These are phyloP conservation scores for Coemansia sp. DNA, from an alignment of 192 early-diverging fungal species.

Conservation along the genomic window DNA sequence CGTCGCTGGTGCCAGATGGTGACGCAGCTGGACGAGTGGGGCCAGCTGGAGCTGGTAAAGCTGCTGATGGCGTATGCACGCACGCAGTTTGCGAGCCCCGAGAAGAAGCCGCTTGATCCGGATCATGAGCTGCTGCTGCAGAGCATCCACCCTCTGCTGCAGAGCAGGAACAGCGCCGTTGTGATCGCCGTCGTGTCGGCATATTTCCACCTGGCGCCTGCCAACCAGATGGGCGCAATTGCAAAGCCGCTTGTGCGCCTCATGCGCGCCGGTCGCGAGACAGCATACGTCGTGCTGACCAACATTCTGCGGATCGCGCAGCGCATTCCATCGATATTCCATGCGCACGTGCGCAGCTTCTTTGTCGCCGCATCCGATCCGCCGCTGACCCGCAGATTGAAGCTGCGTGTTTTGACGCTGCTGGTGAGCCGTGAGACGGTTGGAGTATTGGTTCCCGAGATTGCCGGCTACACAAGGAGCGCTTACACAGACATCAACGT, in stretches of 20 bases:
- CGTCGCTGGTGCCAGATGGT: constrained; percentile 84
- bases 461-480: constrained; percentile 52
- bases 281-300: constrained; percentile 70
- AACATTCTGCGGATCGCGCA: constrained; percentile 74
- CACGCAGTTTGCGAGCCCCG: constrained; percentile 41
- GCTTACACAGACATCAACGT: constrained; percentile 19
- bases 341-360: constrained; percentile 72
- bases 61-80: constrained; percentile 78
- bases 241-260: constrained; percentile 74
- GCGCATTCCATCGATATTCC: constrained; percentile 65
- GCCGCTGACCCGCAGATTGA: constrained; percentile 70
- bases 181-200: constrained; percentile 67
- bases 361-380: constrained; percentile 77
- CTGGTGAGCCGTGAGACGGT: constrained; percentile 69
- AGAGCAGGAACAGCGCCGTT: constrained; percentile 82
- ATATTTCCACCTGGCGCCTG: constrained; percentile 63
- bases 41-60: constrained; percentile 80
- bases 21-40: constrained; percentile 93
- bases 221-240: constrained; percentile 53
- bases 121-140: constrained; percentile 76
- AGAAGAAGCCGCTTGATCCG: constrained; percentile 56
- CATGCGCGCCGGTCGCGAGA: constrained; percentile 67
- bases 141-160: constrained; percentile 67
- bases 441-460: constrained; percentile 64
- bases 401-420: constrained; percentile 78